Evolutionary conservation across 2,329 filamentous ascomycete genomes (phyloP).

Genomic region (Venturia oleaginea): DNA sequence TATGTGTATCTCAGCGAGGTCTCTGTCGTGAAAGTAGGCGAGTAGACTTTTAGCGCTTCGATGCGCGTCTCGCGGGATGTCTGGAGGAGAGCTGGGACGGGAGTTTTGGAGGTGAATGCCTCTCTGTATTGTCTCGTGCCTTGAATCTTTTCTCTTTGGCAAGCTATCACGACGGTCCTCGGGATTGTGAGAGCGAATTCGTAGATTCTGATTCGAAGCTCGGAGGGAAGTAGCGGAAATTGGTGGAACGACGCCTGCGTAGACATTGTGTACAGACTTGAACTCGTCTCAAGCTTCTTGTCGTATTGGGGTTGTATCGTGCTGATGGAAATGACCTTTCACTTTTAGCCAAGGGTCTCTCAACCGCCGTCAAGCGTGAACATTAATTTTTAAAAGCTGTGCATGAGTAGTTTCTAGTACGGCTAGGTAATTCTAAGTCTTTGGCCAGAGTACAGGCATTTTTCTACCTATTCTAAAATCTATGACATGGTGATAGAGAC

Average conservation of each 20-base stretch:
- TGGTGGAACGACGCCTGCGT: background rate
- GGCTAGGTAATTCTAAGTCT: too few relatives aligned
- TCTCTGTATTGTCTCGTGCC: background rate
- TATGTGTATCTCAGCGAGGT: slow-evolving; percentile 1
- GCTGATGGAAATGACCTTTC: too few relatives aligned
- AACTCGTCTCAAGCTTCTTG: too few relatives aligned
- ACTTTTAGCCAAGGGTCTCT: too few relatives aligned
- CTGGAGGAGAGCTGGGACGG: background rate
- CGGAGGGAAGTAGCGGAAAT: background rate
- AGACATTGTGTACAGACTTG: background rate
- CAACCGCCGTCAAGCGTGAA: too few relatives aligned
- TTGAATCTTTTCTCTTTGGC: background rate
- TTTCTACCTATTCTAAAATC: too few relatives aligned
- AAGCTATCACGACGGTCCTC: background rate
- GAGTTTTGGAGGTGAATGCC: background rate
- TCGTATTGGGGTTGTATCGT: too few relatives aligned
- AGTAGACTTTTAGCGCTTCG: background rate
- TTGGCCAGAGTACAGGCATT: too few relatives aligned
- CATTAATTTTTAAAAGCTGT: too few relatives aligned
- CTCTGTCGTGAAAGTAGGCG: background rate
- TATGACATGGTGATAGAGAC: too few relatives aligned
- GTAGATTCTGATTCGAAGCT: slow-evolving; percentile 2
- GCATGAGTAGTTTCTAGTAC: too few relatives aligned
- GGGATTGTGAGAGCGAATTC: background rate
- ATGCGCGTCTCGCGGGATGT: background rate